Evolutionary conservation across 1,284 basidiomycete species (phyloP), one percentile per base, ranked within the genome.

Genomic region (Boletus hoseneyae): DNA sequence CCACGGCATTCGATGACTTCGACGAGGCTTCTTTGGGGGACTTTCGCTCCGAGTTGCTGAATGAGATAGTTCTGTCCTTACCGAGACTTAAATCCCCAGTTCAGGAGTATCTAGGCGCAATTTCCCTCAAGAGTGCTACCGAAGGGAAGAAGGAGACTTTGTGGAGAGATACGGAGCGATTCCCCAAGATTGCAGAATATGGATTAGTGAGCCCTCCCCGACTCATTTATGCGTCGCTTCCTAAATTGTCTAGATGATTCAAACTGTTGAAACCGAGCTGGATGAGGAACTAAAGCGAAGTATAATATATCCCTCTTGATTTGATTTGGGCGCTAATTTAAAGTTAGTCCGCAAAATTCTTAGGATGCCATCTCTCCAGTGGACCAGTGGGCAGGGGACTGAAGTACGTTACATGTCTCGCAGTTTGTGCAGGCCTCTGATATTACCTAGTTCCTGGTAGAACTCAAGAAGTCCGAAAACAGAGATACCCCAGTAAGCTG

Each of bases 401-500:
- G 90, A 93, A 67, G 91, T 90, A 55, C 55, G 29, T 54, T 13
- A 7, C 16, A n/a, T 49, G n/a, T 48, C 47, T 41, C 38, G 11
- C 15, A 32, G 15, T 30, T 18, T 27, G 19, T 27, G 25, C 32
- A 33, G 16, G 25, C 3, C 1, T 12, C 42, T 45, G 38, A 49
- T 40, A 18, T 27, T 29, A 19, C 30, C 3, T 55, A 92, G 88
- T 90, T 81, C 63, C 70, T 93, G 2, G 73, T 95, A 12, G 89
- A 94, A 67, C 73, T 97, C 15, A 83, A 85, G 44, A 84, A 82
- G 44, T 75, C 75, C 7, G 90, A 92, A 41, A 83, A 85, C 12
- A 79, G 80, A 54, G 78, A 78, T 10, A 82, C 93, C 3, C 96
- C 96, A 0, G 77, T 79, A 6, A 78, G 80, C 50, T 99, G 95